Base-by-base conservation (phyloP, 345 rosid genomes). In the Eucalyptus virginea region DNA sequence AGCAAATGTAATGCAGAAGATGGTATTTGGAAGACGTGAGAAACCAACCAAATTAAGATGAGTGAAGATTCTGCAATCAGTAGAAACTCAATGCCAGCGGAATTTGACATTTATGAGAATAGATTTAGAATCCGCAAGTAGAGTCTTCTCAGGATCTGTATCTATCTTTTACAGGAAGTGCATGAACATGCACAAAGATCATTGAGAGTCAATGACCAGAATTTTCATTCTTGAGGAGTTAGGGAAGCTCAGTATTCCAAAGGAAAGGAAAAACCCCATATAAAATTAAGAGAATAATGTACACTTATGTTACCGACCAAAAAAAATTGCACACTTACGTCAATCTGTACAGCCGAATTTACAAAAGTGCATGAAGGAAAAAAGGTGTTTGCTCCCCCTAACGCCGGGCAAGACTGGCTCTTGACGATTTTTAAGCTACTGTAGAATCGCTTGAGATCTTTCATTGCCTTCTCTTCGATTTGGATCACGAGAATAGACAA, bases 391-490 rank as follows among this genome's bases (percentile, higher is more conserved):
- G 49, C 49, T 48, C 49, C 49, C 89, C 51, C 86, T 88, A 60
- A 32, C 26, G 85, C 60, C 87, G 88, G 87, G 88, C 90, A 96
- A 26, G 89, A 91, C 89, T 92, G 94, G 91, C 93, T 96, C 93
- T 93, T 96, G 86, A 95, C 96, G 32, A 97, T 92, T 94, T 96
- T 98, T 42, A 96, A 99, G n/a, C 91, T 96, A 94, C 96, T 95
- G 92, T 98, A 97, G 91, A 95, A 92, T 60, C 99, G 97, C 89
- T 96, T 96, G 51, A 97, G 95, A 90, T 97, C 99, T 93, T 96
- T 98, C 92, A 97, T 96, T 32, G 99, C 99, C 94, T 92, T 96
- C 92, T 97, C 99, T 92, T 98, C 99, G 0, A 97, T 95, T 93
- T 98, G 99, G 89, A 98, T 98, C 5, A 98, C 95, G 6, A 97